phyloP scores from a whole-genome alignment of 345 rosid genomes.

The Hypericum androsaemum region DNA sequence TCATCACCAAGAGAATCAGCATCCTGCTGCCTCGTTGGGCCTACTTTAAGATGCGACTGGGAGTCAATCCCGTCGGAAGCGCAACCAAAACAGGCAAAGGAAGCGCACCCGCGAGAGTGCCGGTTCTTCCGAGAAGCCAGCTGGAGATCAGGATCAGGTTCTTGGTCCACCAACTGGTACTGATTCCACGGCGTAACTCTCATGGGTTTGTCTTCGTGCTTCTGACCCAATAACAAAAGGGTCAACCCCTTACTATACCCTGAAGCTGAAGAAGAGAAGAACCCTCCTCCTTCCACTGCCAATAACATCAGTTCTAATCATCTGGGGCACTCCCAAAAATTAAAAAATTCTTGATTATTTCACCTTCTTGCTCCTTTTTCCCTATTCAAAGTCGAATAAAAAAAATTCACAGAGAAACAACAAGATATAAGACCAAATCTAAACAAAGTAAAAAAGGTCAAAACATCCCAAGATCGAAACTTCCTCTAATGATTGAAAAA shows the following conservation, averaged over 20 bases:
- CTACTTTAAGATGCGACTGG: conserved; percentile 69
- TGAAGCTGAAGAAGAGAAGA: conserved; percentile 95
- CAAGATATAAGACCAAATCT: too few relatives aligned
- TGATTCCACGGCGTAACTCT: conserved; percentile 95
- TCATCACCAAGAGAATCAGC: conserved; percentile 38
- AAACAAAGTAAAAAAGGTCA: too few relatives aligned
- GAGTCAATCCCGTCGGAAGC: conserved; percentile 69
- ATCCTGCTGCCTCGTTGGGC: conserved; percentile 58
- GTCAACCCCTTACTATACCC: conserved; percentile 86
- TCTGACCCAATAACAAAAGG: conserved; percentile 84
- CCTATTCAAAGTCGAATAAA: too few relatives aligned
- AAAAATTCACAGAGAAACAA: too few relatives aligned
- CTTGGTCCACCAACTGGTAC: conserved; percentile 90
- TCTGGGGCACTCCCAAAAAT: conserved; percentile 32
- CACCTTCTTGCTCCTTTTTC: background rate
- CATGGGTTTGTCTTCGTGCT: conserved; percentile 75
- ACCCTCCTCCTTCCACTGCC: conserved; percentile 96
- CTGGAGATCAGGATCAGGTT: conserved; percentile 67
- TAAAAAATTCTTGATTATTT: conserved; percentile 12
- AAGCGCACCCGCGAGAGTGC: conserved; percentile 77
- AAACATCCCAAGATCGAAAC: too few relatives aligned
- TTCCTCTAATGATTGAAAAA: too few relatives aligned
- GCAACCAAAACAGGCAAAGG: conserved; percentile 83
- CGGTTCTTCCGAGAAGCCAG: conserved; percentile 85
- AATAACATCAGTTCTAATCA: conserved; percentile 92